Conservation (phyloP, 2,329 filamentous ascomycete species). For the Clarireedia sp. region DNA sequence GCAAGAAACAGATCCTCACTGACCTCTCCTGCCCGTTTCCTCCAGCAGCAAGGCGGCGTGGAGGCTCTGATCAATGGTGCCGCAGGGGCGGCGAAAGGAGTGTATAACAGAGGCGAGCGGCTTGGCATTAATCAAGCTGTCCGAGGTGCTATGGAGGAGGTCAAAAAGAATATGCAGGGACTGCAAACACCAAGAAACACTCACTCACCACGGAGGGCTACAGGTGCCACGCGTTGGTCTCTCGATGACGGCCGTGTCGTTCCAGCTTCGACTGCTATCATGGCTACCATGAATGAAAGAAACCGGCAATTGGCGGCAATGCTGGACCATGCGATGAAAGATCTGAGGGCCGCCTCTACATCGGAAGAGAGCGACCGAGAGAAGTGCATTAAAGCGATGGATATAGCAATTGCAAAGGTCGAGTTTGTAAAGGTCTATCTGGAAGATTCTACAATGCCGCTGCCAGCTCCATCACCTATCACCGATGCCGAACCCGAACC, state of each 20-base stretch:
- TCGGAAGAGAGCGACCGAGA: slow-evolving; percentile 37
- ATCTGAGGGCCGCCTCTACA: slow-evolving; percentile 53
- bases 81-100: slow-evolving; percentile 66
- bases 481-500: not conserved
- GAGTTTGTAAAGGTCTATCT: slow-evolving; percentile 57
- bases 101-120: slow-evolving; percentile 65
- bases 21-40: slow-evolving; percentile 29
- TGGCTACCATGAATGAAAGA: slow-evolving; percentile 51
- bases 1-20: slow-evolving; percentile 25
- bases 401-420: slow-evolving; percentile 53
- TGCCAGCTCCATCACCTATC: slow-evolving; percentile 30
- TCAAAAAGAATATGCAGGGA: slow-evolving; percentile 65
- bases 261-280: slow-evolving; percentile 29
- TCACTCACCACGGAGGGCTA: slow-evolving; percentile 22
- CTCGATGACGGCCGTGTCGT: slow-evolving; percentile 26
- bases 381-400: slow-evolving; percentile 43
- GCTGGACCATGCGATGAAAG: slow-evolving; percentile 57
- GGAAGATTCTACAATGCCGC: slow-evolving; percentile 47
- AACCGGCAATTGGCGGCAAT: slow-evolving; percentile 61
- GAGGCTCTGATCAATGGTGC: slow-evolving; percentile 70
- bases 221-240: slow-evolving; percentile 24
- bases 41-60: slow-evolving; percentile 47
- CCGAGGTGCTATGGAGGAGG: slow-evolving; percentile 72
- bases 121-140: slow-evolving; percentile 75
- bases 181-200: slow-evolving; percentile 49